Conservation (phyloP, 352 stramenopile species). For the Pythium insidiosum region DNA sequence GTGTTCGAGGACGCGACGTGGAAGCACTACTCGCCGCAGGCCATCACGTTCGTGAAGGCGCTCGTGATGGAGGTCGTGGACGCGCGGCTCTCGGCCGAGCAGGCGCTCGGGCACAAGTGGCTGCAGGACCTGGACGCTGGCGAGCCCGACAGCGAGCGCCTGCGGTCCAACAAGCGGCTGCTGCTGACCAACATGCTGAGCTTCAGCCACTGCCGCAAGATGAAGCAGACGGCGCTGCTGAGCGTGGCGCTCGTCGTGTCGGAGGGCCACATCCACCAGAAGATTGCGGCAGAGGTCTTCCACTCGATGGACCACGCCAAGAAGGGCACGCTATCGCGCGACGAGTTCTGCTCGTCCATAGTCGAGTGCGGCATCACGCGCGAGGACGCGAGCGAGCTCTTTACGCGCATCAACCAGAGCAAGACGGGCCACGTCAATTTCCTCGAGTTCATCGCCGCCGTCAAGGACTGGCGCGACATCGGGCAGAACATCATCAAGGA, state of each 20-base stretch:
- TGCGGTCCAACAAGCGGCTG: conserved; percentile 52
- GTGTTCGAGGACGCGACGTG: conserved; percentile 64
- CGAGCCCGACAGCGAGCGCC: conserved; percentile 13
- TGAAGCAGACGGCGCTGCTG: conserved; percentile 70
- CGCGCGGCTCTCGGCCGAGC: conserved; percentile 43
- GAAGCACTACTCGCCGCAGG: conserved; percentile 47
- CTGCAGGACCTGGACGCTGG: conserved; percentile 18
- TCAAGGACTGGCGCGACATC: conserved; percentile 86
- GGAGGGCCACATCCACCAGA: conserved; percentile 61
- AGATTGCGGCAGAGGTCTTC: no score
- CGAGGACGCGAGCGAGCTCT: conserved; percentile 75
- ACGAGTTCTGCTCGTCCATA: conserved; percentile 90
- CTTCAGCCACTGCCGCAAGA: conserved; percentile 64
- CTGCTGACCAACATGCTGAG: conserved; percentile 73
- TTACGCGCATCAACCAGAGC: conserved; percentile 71
- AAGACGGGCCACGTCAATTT: conserved; percentile 89
- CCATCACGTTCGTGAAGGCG: conserved; percentile 76
- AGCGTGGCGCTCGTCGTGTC: conserved; percentile 64
- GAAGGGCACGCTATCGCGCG: conserved; percentile 83
- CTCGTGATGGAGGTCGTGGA: conserved; percentile 71
- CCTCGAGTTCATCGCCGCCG: conserved; percentile 94
- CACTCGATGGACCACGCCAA: conserved; percentile 83
- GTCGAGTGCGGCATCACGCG: conserved; percentile 77
- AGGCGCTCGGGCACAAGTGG: conserved; percentile 70
- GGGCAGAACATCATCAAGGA: conserved; percentile 90